Base-by-base conservation (phyloP, 306 rosid species). In the Begonia fuchsioides region DNA sequence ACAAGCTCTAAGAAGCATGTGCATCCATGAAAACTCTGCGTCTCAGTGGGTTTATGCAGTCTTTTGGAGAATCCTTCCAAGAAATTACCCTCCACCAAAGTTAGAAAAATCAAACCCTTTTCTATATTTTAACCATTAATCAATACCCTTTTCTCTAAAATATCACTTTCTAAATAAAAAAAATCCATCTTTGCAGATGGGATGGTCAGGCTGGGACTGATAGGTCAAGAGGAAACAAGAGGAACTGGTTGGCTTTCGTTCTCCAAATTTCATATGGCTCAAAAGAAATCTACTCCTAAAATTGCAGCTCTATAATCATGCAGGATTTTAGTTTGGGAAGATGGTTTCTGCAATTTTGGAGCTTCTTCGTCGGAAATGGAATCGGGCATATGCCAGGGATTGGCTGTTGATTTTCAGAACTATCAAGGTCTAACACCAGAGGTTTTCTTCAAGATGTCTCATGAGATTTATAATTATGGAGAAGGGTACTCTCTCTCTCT, bases 301-400 rank as follows among this genome's bases (percentile, higher is more conserved):
- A 49, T 12, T 49, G 3, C 12, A 49, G 3, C 5, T 5, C 8
- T 4, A 26, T 20, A 35, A 17, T 45, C 48, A n/a, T 48, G 52
- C 12, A 92, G 98, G 98, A 92, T 92, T 75, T 65, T 92, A 56
- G 98, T 82, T 11, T 92, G 98, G 98, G 98, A 92, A 77, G 98
- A 92, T 70, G 98, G 98, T 16, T 92, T 85, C 79, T 92, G 98
- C 79, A 92, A 92, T 60, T 92, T 92, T 57, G 78, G 75, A 11
- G 93, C 93, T 1, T 80, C 96, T 8, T 65, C 90, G 11, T 75
- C 79, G 47, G 93, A 78, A 71, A 71, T 79, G 9, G 78, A 72
- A 61, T 56, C 77, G 1, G 17, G 47, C 5, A 3, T 20, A 20
- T 5, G 32, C 6, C 35, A 8, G 35, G 8, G 7, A 26, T 26